These are phyloP conservation scores for Suillus paluster DNA, from an alignment of 768 basidiomycete species.

Conservation along the genomic window DNA sequence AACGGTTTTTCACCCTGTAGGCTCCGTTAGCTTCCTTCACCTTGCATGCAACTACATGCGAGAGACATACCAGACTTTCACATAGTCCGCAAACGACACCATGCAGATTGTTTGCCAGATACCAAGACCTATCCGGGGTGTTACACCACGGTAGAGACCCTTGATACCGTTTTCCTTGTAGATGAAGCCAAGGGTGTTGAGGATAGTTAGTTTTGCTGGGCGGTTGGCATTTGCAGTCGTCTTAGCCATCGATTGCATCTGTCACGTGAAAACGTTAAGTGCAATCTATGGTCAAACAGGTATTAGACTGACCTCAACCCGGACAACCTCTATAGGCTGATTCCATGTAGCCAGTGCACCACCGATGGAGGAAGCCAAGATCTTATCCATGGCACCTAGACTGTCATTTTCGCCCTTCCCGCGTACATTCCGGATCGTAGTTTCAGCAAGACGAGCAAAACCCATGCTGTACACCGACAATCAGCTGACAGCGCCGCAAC, in stretches of 20 bases:
- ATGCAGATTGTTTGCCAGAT: constrained; percentile 99
- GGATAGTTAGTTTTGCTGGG: constrained; percentile 88
- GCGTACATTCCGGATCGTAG: constrained; percentile 70
- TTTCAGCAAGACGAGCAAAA: constrained; percentile 92
- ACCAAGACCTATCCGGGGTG: constrained; percentile 94
- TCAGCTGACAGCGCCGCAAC: constrained; percentile 13
- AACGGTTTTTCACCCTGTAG: constrained; percentile 55
- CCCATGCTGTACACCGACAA: constrained; percentile 70
- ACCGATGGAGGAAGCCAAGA: constrained; percentile 84
- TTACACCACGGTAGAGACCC: constrained; percentile 96
- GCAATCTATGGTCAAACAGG: background rate
- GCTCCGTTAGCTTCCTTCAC: background rate
- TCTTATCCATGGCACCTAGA: constrained; percentile 82
- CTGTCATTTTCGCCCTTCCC: constrained; percentile 81
- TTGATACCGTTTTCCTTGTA: constrained; percentile 97
- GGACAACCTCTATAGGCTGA: constrained; percentile 97
- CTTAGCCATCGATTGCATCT: constrained; percentile 99
- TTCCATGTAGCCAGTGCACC: constrained; percentile 99
- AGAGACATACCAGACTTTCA: constrained; percentile 73
- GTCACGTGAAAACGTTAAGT: constrained; percentile 14
- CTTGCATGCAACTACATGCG: background rate
- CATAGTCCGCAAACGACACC: constrained; percentile 97
- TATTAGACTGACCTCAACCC: constrained; percentile 74
- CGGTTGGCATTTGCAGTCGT: constrained; percentile 68
- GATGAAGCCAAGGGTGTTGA: constrained; percentile 92